A percentile compares a stretch with the other conserved stretches of the same genome.
Evolutionary conservation across 495 filamentous ascomycete genomes (phyloP).

Genomic region (Corynascus novoguineensis): DNA sequence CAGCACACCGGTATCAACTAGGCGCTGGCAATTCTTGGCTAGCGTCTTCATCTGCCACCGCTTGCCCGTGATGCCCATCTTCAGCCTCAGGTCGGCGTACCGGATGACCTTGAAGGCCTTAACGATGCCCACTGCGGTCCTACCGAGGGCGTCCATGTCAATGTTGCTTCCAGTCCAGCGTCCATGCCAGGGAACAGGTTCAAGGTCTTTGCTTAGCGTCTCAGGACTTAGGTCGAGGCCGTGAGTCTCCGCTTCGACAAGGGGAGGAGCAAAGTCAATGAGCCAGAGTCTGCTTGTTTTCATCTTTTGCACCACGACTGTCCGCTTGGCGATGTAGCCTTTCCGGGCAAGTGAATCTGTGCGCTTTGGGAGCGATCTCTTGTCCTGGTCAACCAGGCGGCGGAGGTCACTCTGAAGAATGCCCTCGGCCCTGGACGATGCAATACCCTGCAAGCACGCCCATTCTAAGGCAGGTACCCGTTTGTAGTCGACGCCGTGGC

Average conservation of each 20-base stretch:
- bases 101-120: slow-evolving; percentile 45
- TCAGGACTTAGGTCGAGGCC: slow-evolving; percentile 29
- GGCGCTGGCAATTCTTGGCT: slow-evolving; percentile 60
- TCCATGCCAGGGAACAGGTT: slow-evolving; percentile 41
- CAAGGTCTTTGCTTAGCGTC: slow-evolving; percentile 36
- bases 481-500: slow-evolving; percentile 69
- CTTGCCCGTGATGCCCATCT: slow-evolving; percentile 53
- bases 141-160: slow-evolving; percentile 45
- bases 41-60: slow-evolving; percentile 62
- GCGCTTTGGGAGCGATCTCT: slow-evolving; percentile 76
- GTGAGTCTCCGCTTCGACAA: slow-evolving; percentile 32
- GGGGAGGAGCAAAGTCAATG: slow-evolving; percentile 49
- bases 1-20: slow-evolving; percentile 63
- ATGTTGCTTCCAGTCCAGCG: slow-evolving; percentile 50
- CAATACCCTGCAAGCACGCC: slow-evolving; percentile 71
- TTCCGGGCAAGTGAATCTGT: slow-evolving; percentile 68
- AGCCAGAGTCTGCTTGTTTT: slow-evolving; percentile 67
- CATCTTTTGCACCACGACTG: slow-evolving; percentile 55
- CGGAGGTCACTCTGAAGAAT: slow-evolving; percentile 77
- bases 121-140: slow-evolving; percentile 43
- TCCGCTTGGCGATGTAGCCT: slow-evolving; percentile 81
- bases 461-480: slow-evolving; percentile 65
- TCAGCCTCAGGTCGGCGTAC: slow-evolving; percentile 56
- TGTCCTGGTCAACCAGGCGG: slow-evolving; percentile 74
- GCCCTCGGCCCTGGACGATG: slow-evolving; percentile 60